A percentile compares a stretch with the other conserved stretches of the same genome.
Conservation (phyloP, 176 grass and related monocot genomes). For the Miscanthus lutarioriparius region DNA sequence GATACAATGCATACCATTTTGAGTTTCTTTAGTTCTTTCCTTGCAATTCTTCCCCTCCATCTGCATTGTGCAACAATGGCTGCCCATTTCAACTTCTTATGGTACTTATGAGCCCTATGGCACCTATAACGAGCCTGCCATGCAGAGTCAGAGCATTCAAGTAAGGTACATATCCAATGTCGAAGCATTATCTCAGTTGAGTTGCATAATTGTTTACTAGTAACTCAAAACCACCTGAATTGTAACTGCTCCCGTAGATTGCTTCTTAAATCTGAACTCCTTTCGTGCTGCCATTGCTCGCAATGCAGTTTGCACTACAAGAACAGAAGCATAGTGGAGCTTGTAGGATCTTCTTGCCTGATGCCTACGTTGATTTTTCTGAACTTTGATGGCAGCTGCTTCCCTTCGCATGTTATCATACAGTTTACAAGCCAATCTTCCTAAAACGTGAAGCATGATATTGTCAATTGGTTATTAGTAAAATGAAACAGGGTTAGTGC, state of each 20-base stretch:
- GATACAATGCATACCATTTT: conserved; percentile 79
- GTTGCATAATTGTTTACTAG: conserved; percentile 29
- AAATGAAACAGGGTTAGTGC: conserved; percentile 8
- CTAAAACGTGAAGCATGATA: conserved; percentile 46
- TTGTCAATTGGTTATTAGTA: conserved; percentile 26
- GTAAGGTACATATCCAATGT: not conserved
- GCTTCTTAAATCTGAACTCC: conserved; percentile 75
- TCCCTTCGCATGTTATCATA: conserved; percentile 76
- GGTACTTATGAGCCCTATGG: conserved; percentile 69
- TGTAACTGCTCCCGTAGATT: conserved; percentile 65
- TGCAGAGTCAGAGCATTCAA: conserved; percentile 33
- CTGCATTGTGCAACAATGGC: conserved; percentile 91
- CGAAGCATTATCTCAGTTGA: not conserved
- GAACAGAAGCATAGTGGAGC: conserved; percentile 55
- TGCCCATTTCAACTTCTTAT: conserved; percentile 73
- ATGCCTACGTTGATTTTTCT: conserved; percentile 74
- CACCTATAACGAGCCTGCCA: conserved; percentile 82
- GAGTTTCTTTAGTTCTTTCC: conserved; percentile 92
- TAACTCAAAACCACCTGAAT: conserved; percentile 67
- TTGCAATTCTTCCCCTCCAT: conserved; percentile 91
- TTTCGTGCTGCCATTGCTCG: conserved; percentile 87
- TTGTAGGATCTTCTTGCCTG: conserved; percentile 85
- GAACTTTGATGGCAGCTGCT: conserved; percentile 84
- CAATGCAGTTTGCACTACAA: conserved; percentile 82
- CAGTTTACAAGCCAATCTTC: conserved; percentile 87